Base-by-base conservation (phyloP, 495 filamentous ascomycete genomes). In the Talaromyces proteolyticus region DNA sequence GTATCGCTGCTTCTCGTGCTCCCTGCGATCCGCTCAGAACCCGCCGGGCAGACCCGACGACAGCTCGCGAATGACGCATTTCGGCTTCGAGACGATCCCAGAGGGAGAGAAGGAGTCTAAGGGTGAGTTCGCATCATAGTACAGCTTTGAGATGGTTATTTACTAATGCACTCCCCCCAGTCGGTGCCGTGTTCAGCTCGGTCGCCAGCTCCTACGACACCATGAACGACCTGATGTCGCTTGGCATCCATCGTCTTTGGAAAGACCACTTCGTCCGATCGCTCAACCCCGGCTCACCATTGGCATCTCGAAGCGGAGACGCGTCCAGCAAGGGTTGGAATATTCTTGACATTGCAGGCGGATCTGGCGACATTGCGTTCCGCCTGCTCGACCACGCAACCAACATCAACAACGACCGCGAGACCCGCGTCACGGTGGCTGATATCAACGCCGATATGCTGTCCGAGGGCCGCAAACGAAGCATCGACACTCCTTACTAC, bases 221-320 rank as follows among this genome's bases (percentile, higher is more conserved):
- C 55, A 98, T 98, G 93, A 98, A 98, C 78, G 93, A 98, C 67
- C 80, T 96, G 44, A 97, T 98, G 93, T 96, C 91, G 38, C 82
- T 97, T 21, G 91, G 91, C 29, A 91, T 95, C 71, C 93, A 98
- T 69, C 88, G 93, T 14, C 74, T 97, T 43, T 98, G 93, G 93
- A 98, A 98, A 79, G 93, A 96, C 69, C 81, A 95, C 70, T 98
- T 97, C 67, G 93, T 97, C 37, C 84, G 90, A 49, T 85, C 85
- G 19, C 78, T 98, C 11, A 89, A 96, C 71, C 93, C 94, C 1
- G 93, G 93, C 54, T 79, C 81, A 43, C 76, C 74, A 42, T 73
- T 85, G n/a, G 69, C 75, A 46, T 67, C 63, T 53, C 52, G 67
- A 73, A 17, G 77, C 67, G 54, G 52, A 47, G 57, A 61, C 48